A percentile compares a stretch with the other conserved stretches of the same genome.
These are phyloP conservation scores for Pyrenophora teres DNA, from an alignment of 2,329 filamentous ascomycete species.

Conservation along the genomic window DNA sequence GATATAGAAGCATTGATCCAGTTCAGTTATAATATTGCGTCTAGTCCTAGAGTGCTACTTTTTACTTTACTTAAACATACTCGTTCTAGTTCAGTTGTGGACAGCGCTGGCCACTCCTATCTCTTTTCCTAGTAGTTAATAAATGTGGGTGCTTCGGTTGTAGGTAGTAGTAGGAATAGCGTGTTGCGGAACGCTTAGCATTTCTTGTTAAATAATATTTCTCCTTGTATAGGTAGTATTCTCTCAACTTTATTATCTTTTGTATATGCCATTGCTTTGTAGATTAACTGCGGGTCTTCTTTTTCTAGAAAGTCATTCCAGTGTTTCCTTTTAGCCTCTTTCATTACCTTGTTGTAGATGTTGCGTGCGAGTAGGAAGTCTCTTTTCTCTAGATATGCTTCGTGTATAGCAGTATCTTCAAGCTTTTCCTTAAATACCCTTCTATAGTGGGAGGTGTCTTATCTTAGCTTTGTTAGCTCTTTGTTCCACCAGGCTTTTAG, in stretches of 20 bases:
- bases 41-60: background rate
- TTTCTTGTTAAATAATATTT: background rate
- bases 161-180: background rate
- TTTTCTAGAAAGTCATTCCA: background rate
- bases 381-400: background rate
- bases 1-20: background rate
- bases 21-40: background rate
- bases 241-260: background rate
- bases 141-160: background rate
- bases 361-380: background rate
- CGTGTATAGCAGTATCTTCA: background rate
- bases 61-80: background rate
- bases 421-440: background rate
- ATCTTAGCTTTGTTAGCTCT: background rate
- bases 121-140: background rate
- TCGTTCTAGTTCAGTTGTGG: background rate
- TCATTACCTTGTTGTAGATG: background rate
- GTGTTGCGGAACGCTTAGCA: background rate
- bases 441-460: background rate
- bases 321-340: background rate
- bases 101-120: background rate
- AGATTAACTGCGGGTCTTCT: background rate
- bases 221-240: too few relatives aligned
- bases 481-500: background rate
- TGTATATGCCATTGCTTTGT: background rate